A percentile compares a stretch with the other conserved stretches of the same genome.
These are phyloP conservation scores for Yamadazyma triangularis DNA, from an alignment of 1,139 yeast genomes.

Conservation along the genomic window DNA sequence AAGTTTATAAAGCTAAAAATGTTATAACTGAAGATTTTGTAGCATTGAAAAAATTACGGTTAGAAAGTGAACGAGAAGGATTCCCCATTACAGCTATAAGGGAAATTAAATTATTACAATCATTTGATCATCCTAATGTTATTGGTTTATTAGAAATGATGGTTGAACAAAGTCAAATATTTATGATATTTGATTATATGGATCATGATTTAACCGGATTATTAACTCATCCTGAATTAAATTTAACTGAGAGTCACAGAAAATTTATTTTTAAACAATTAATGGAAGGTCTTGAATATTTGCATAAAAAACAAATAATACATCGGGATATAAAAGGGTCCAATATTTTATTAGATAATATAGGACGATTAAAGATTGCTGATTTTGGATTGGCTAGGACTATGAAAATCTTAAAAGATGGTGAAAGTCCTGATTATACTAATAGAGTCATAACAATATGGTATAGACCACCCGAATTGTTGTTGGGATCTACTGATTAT, in stretches of 20 bases:
- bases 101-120: constrained; percentile 82
- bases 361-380: constrained; percentile 78
- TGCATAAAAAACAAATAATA: constrained; percentile 74
- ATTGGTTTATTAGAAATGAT: constrained; percentile 85
- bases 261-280: constrained; percentile 76
- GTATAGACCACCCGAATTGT: constrained; percentile 95
- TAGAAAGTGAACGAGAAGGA: constrained; percentile 89
- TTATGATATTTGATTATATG: constrained; percentile 90
- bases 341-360: constrained; percentile 68
- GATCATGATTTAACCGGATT: constrained; percentile 92
- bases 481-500: constrained; percentile 85
- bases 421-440: constrained; percentile 72
- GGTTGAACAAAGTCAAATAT: constrained; percentile 75
- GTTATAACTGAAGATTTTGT: constrained; percentile 64
- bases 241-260: constrained; percentile 60
- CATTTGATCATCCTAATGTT: constrained; percentile 79
- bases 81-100: constrained; percentile 95
- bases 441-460: constrained; percentile 93
- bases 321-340: constrained; percentile 97
- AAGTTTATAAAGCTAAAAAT: constrained; percentile 57
- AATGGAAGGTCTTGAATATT: constrained; percentile 73
- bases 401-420: constrained; percentile 52
- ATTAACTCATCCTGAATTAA: constrained; percentile 69
- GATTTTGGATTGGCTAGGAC: constrained; percentile 93
- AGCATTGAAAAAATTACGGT: constrained; percentile 77